Evolutionary conservation across 2,329 filamentous ascomycete genomes (phyloP).

Genomic region (Mollisiaceae sp.): DNA sequence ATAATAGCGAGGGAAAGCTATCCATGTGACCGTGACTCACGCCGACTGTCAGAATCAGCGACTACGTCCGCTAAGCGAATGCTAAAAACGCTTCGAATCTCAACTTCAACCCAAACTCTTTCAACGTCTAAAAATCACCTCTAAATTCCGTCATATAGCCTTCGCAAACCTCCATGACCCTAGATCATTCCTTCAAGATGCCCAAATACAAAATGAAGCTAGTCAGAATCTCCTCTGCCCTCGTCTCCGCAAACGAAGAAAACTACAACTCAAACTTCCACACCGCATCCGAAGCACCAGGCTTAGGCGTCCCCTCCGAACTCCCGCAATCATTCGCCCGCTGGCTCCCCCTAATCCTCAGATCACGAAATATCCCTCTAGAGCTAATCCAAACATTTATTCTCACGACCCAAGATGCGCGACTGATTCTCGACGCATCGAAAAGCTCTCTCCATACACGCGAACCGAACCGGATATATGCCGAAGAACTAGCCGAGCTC

Average conservation of each 20-base stretch:
- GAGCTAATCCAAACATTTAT: constrained; percentile 40
- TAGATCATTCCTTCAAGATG: no score
- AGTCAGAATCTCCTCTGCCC: constrained; percentile 2
- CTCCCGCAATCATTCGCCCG: constrained; percentile 47
- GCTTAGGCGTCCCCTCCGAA: constrained; percentile 41
- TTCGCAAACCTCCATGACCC: no score
- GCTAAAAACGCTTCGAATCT: neutral
- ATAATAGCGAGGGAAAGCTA: neutral
- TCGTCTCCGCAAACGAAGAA: constrained; percentile 13
- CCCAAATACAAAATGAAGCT: neutral
- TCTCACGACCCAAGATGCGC: constrained; percentile 41
- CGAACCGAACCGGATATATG: constrained; percentile 40
- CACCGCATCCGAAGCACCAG: constrained; percentile 41
- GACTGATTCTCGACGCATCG: constrained; percentile 42
- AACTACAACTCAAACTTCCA: constrained; percentile 47
- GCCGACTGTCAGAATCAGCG: neutral
- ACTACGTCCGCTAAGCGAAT: neutral
- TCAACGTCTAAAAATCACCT: no score
- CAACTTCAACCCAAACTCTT: no score
- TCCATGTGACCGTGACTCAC: constrained; percentile 1
- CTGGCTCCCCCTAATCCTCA: constrained; percentile 49
- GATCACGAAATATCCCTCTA: constrained; percentile 41
- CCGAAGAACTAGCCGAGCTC: constrained; percentile 44
- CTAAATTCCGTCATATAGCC: no score
- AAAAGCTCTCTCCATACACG: constrained; percentile 43